Conservation (phyloP, 2,329 filamentous ascomycete genomes). For the Fusarium sp. region DNA sequence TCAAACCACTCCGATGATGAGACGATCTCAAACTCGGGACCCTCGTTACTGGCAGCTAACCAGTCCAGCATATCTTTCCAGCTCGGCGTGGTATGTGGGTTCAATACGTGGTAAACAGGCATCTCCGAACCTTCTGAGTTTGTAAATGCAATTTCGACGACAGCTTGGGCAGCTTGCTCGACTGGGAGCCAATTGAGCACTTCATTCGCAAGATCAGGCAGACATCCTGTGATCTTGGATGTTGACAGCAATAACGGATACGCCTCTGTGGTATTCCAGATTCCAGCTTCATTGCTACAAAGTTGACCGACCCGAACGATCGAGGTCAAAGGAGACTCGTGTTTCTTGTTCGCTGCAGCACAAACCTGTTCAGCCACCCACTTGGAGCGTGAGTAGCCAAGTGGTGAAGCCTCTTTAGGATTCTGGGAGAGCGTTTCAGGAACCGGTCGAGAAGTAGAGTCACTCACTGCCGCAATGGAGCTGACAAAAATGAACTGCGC, state of each 20-base stretch:
- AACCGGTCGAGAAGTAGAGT: constrained; percentile 44
- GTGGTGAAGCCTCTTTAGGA: constrained; percentile 43
- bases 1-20: constrained; percentile 25
- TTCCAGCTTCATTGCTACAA: constrained; percentile 56
- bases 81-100: constrained; percentile 22
- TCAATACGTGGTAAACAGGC: constrained; percentile 38
- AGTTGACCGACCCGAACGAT: constrained; percentile 62
- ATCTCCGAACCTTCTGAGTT: background rate
- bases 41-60: constrained; percentile 3
- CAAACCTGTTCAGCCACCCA: constrained; percentile 53
- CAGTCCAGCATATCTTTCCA: constrained; percentile 38
- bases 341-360: constrained; percentile 40
- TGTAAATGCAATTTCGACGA: constrained; percentile 48
- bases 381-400: constrained; percentile 57
- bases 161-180: constrained; percentile 53
- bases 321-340: background rate
- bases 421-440: constrained; percentile 43
- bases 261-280: constrained; percentile 62
- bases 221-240: constrained; percentile 51
- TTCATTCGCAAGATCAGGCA: constrained; percentile 32
- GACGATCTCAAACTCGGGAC: constrained; percentile 2
- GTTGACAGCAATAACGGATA: constrained; percentile 62
- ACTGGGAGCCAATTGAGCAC: constrained; percentile 60
- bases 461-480: constrained; percentile 56
- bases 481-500: constrained; percentile 60